Base-by-base conservation (phyloP, 192 early-diverging fungal species). In the Coemansia sp. region DNA sequence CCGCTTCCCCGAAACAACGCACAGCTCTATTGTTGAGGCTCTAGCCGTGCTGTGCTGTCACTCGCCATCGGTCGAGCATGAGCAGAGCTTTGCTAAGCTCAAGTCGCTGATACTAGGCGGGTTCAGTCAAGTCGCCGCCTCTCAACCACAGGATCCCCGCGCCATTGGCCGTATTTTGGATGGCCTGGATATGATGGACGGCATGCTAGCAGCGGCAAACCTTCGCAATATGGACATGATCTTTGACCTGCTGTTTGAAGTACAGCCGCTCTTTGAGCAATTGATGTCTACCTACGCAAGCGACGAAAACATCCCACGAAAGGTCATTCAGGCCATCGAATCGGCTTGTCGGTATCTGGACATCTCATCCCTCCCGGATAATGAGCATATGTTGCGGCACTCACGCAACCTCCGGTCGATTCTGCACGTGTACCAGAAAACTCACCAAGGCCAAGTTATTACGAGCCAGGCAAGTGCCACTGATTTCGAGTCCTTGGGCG, bases 111-210 rank as follows among this genome's bases (percentile, higher is more conserved):
- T 79, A 1, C 36, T 70, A 31, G 44, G 65, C 44, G 66, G 68
- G 20, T 66, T 83, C 27, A 61, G 33, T 10, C 72, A 73, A 22
- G 62, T 39, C 64, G 72, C 70, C 49, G 24, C 20, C 31, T 52
- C 49, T 9, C 63, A 65, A 13, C 41, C 18, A 22, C 75, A 83
- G 36, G 73, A 83, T 29, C 36, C 43, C n/a, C 81, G 61, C 33
- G 60, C 70, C 15, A 65, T 79, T 33, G 61, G 62, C 57, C 65
- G 63, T 24, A 15, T 83, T 40, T 64, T 83, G 20, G 81, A 78
- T n/a, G 76, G 81, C 3, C 73, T 83, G 36, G 81, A 83, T n/a
- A 83, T 83, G 81, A 63, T 83, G 64, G 81, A 83, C 46, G 81
- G 81, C 27, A 74, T 83, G 12, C 68, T 83, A n/a, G 50, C 76